Percentiles rank a stretch among this genome's conserved stretches.
These are phyloP conservation scores for Kwoniella sp. DNA, from an alignment of 768 basidiomycete genomes.

Conservation along the genomic window DNA sequence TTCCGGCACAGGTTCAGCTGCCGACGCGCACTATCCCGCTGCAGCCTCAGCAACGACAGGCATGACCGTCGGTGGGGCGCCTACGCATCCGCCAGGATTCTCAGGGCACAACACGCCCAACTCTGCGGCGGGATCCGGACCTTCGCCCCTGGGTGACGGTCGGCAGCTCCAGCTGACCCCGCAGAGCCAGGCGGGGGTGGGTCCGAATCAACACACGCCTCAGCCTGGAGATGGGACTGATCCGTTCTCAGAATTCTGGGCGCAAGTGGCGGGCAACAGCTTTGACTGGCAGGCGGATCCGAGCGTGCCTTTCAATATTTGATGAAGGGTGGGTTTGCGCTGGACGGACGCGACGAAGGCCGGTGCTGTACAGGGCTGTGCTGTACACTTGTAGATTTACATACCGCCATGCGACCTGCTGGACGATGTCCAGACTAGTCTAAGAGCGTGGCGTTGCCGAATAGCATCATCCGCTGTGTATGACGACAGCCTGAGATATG, in stretches of 20 bases:
- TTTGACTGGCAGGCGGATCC: constrained; percentile 45
- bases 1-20: neutral
- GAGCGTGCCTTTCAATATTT: constrained; percentile 42
- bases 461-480: no score
- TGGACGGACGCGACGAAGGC: no score
- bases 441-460: no score
- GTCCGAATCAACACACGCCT: neutral
- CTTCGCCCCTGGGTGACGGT: constrained; percentile 1
- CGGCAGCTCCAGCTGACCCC: neutral
- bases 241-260: constrained; percentile 35
- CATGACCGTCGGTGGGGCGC: neutral
- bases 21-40: no score
- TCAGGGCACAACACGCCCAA: constrained; percentile 16
- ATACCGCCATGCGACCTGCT: no score
- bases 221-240: neutral
- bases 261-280: constrained; percentile 31
- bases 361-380: no score
- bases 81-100: neutral
- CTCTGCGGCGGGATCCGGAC: neutral
- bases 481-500: no score
- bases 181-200: neutral
- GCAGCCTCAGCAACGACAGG: neutral
- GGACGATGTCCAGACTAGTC: no score
- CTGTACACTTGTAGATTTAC: no score
- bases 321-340: no score